Evolutionary conservation across 208 protist genomes (phyloP), one percentile per base, ranked within the genome.

Genomic region (Trypanosoma brucei): DNA sequence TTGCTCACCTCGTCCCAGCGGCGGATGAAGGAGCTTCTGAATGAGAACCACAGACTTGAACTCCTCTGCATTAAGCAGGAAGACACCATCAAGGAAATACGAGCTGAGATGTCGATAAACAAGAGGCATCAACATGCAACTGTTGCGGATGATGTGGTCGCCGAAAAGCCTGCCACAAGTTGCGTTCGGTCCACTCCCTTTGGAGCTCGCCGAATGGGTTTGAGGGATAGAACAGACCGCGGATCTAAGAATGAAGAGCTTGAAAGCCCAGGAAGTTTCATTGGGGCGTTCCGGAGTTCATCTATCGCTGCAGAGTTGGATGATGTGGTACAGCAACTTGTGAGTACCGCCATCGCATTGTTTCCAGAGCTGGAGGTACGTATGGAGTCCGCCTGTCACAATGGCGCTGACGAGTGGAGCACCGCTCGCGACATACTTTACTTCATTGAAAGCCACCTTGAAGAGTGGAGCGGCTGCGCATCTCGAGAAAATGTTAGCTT

Each of bases 41-140:
- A 42, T 1, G 70, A 69, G 31, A 76, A 75, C 11, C 62, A 76
- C 38, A 55, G 56, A 6, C 54, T 76, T 7, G 62, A 71, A 57
- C 59, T 59, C 2, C 31, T 33, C n/a, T 81, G 68, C 59, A 34
- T 75, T 11, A 34, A 53, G n/a, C 60, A 70, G 14, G 72, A 61
- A 42, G 48, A 78, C 0, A n/a, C 59, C 3, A 39, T 72, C 1
- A 45, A 59, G n/a, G n/a, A 68, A 2, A 11, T 58, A 8, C 3
- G 48, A 4, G 33, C 33, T 14, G 46, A 56, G 49, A 7, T 59
- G 1, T 4, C 31, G 22, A 22, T 14, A 8, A 48, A 14, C 14
- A 8, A 48, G 42, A 37, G n/a, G 34, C 6, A 36, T 35, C 34
- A 54, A 36, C 8, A 31, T 11, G 33, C 51, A 55, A 8, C 5